These are phyloP conservation scores for Oryza longistaminata DNA, from an alignment of 176 grass and related monocot species.

Conservation along the genomic window DNA sequence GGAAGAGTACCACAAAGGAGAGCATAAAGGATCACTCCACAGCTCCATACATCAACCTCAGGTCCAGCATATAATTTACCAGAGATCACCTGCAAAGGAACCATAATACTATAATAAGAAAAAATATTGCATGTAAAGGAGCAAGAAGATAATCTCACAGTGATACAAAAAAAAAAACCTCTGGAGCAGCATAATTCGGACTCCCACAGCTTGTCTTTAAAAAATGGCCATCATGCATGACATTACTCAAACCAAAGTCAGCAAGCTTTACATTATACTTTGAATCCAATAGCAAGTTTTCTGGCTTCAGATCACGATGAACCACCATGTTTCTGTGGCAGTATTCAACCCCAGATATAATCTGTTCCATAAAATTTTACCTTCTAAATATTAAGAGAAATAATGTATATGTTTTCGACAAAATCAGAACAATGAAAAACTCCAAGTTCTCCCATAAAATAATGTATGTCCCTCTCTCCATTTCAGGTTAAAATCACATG, in stretches of 20 bases:
- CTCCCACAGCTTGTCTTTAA: slow-evolving; percentile 98
- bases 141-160: slow-evolving; percentile 27
- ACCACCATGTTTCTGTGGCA: slow-evolving; percentile 99
- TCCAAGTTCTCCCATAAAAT: background rate
- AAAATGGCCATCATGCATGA: slow-evolving; percentile 98
- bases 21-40: slow-evolving; percentile 97
- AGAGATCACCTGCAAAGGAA: slow-evolving; percentile 76
- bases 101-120: slow-evolving; percentile 18
- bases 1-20: slow-evolving; percentile 97
- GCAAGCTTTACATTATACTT: slow-evolving; percentile 95
- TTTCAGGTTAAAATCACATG: slow-evolving; percentile 11
- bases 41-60: slow-evolving; percentile 99
- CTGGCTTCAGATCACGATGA: slow-evolving; percentile 94
- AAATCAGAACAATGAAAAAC: background rate
- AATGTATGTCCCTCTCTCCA: background rate
- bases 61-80: slow-evolving; percentile 93
- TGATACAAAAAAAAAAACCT: slow-evolving; percentile 55
- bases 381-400: slow-evolving; percentile 24
- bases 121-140: background rate
- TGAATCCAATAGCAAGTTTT: slow-evolving; percentile 94
- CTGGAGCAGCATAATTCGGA: slow-evolving; percentile 97
- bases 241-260: slow-evolving; percentile 97
- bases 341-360: slow-evolving; percentile 95
- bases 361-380: slow-evolving; percentile 52
- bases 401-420: background rate